Evolutionary conservation across 768 basidiomycete species (phyloP).

Genomic region (Heimioporus sp.): DNA sequence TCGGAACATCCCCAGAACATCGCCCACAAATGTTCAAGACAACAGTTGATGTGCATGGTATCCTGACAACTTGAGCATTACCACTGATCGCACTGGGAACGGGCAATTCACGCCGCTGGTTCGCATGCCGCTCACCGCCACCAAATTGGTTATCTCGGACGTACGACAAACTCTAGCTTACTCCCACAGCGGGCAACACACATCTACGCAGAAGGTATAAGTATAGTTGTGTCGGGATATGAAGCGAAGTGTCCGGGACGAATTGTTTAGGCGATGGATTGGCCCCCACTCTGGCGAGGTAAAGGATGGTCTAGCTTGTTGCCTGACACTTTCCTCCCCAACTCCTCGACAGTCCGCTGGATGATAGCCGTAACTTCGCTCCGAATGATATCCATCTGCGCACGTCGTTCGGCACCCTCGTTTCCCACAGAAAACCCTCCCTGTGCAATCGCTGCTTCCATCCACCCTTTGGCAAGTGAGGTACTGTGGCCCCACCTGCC

Average conservation of each 20-base stretch:
- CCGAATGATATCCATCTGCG: conserved; percentile 41
- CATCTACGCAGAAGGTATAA: no score
- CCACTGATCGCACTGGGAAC: no score
- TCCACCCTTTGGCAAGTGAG: conserved; percentile 10
- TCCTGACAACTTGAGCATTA: no score
- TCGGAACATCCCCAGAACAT: no score
- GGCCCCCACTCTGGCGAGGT: neutral
- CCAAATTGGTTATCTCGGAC: no score
- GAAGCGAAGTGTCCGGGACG: neutral
- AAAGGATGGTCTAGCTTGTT: conserved; percentile 23
- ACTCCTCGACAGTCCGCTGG: conserved; percentile 49
- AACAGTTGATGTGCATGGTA: no score
- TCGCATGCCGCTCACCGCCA: no score
- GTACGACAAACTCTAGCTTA: no score
- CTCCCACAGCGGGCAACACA: no score
- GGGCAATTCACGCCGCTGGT: no score
- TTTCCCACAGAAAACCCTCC: conserved; percentile 1
- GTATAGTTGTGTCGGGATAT: no score
- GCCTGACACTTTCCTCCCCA: conserved; percentile 53
- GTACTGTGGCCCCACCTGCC: neutral
- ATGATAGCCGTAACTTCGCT: conserved; percentile 54
- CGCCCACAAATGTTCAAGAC: no score
- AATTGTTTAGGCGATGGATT: neutral
- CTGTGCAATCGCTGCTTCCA: conserved; percentile 3
- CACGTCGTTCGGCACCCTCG: conserved; percentile 5